These are phyloP conservation scores for Aspergillus vadensis DNA, from an alignment of 2,329 filamentous ascomycete genomes.

Conservation along the genomic window DNA sequence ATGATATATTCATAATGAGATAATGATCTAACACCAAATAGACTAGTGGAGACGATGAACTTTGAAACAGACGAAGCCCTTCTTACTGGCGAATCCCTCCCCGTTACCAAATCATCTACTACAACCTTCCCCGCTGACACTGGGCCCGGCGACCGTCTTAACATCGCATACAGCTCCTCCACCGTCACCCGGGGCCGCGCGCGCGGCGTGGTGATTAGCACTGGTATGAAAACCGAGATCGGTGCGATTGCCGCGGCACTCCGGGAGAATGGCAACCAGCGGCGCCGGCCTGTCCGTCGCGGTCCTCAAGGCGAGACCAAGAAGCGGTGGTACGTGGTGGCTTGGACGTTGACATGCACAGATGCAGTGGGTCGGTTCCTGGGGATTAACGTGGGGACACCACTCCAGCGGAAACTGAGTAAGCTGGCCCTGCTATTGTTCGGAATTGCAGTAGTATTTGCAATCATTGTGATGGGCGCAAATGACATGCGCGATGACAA, in stretches of 20 bases:
- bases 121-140: slow-evolving; percentile 52
- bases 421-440: slow-evolving; percentile 69
- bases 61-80: slow-evolving; percentile 72
- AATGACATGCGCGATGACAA: slow-evolving; percentile 58
- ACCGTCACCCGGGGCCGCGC: slow-evolving; percentile 64
- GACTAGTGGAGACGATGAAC: slow-evolving; percentile 65
- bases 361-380: slow-evolving; percentile 65
- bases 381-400: slow-evolving; percentile 69
- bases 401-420: slow-evolving; percentile 68
- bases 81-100: slow-evolving; percentile 63
- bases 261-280: slow-evolving; percentile 59
- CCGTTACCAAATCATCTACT: slow-evolving; percentile 57
- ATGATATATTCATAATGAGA: no score
- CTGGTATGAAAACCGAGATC: slow-evolving; percentile 65
- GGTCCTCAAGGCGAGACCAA: slow-evolving; percentile 53
- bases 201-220: slow-evolving; percentile 61
- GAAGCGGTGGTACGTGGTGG: slow-evolving; percentile 56
- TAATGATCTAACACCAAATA: neutral
- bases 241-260: slow-evolving; percentile 67
- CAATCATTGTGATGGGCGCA: slow-evolving; percentile 68
- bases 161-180: slow-evolving; percentile 64
- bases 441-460: slow-evolving; percentile 66
- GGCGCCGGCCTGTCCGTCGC: slow-evolving; percentile 53
- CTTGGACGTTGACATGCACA: slow-evolving; percentile 55
- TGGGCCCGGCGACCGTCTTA: slow-evolving; percentile 61